Evolutionary conservation across 1,139 yeast genomes (phyloP).

Genomic region (Blastobotrys apis): DNA sequence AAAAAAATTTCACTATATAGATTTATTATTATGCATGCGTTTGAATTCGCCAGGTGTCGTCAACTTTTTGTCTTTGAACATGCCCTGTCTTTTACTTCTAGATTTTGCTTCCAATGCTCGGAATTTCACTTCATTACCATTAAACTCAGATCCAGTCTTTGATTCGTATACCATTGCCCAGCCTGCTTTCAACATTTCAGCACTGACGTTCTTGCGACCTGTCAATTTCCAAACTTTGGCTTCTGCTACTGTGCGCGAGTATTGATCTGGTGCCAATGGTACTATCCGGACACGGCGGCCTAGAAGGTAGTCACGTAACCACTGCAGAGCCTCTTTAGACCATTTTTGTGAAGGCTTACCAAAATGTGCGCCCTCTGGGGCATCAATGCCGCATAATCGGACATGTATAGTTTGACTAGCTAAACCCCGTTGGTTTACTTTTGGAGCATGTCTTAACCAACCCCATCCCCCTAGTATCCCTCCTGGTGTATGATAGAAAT

Average conservation of each 20-base stretch:
- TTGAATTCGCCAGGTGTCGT: slow-evolving; percentile 85
- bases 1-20: neutral
- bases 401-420: slow-evolving; percentile 44
- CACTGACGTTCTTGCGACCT: slow-evolving; percentile 74
- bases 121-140: slow-evolving; percentile 63
- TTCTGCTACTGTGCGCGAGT: slow-evolving; percentile 80
- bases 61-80: slow-evolving; percentile 57
- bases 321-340: slow-evolving; percentile 74
- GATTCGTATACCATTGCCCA: slow-evolving; percentile 87
- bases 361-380: slow-evolving; percentile 93
- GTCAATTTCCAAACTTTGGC: slow-evolving; percentile 71
- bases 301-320: slow-evolving; percentile 63
- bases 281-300: slow-evolving; percentile 67
- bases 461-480: slow-evolving; percentile 90
- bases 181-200: slow-evolving; percentile 80
- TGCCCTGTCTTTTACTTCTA: slow-evolving; percentile 52
- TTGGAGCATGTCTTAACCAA: slow-evolving; percentile 63
- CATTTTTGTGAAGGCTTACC: slow-evolving; percentile 92
- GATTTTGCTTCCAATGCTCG: slow-evolving; percentile 58
- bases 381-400: slow-evolving; percentile 92
- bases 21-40: slow-evolving; percentile 23
- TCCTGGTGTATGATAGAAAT: slow-evolving; percentile 91
- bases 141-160: slow-evolving; percentile 77
- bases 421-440: slow-evolving; percentile 34
- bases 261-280: slow-evolving; percentile 82